phyloP scores from a whole-genome alignment of 140 eudicot genomes.

The Stevia rebaudiana region DNA sequence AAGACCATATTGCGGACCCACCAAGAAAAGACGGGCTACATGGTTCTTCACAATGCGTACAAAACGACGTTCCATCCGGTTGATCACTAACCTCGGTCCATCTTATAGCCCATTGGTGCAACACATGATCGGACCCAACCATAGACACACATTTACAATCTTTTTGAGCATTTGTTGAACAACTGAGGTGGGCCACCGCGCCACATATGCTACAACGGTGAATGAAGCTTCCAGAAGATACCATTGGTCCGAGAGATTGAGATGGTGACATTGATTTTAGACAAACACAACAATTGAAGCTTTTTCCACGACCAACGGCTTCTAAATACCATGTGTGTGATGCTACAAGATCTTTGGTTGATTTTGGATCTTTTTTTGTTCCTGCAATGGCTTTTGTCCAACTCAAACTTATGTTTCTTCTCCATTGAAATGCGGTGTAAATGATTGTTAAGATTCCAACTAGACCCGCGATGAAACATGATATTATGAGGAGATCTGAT shows the following conservation, averaged over 20 bases:
- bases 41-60: conserved; percentile 83
- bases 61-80: conserved; percentile 64
- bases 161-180: conserved; percentile 56
- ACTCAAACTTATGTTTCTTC: conserved; percentile 88
- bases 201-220: conserved; percentile 90
- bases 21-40: conserved; percentile 81
- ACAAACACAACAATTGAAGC: conserved; percentile 83
- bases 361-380: conserved; percentile 82
- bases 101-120: conserved; percentile 86
- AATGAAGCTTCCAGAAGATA: conserved; percentile 37
- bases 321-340: conserved; percentile 86
- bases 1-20: conserved; percentile 85
- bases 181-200: conserved; percentile 64
- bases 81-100: conserved; percentile 73
- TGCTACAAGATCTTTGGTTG: conserved; percentile 60
- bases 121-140: conserved; percentile 60
- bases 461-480: conserved; percentile 81
- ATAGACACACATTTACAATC: conserved; percentile 87
- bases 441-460: conserved; percentile 79
- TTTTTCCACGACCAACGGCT: conserved; percentile 68
- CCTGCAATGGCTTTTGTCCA: conserved; percentile 99
- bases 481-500: conserved; percentile 56
- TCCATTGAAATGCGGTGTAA: conserved; percentile 96
- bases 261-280: conserved; percentile 55
- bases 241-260: conserved; percentile 49